phyloP scores from a whole-genome alignment of 2,329 filamentous ascomycete species.

The Sclerotinia sclerotiorum region DNA sequence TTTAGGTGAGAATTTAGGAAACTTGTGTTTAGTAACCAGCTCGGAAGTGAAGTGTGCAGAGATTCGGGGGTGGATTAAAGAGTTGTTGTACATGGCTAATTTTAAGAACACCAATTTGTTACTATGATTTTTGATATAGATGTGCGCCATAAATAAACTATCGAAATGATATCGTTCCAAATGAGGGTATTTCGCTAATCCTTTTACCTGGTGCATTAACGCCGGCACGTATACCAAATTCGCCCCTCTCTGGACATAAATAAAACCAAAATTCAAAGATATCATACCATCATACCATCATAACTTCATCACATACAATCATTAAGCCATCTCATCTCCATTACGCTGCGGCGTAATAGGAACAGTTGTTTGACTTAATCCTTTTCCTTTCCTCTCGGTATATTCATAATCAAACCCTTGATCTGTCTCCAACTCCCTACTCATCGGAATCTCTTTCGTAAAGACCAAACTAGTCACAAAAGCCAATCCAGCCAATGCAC shows the following conservation, averaged over 20 bases:
- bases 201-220: background rate
- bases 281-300: background rate
- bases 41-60: too few species aligned
- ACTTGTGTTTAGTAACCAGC: too few species aligned
- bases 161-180: background rate
- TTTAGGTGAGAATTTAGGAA: too few species aligned
- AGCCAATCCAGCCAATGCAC: slow-evolving; percentile 28
- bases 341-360: background rate
- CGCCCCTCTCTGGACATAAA: background rate
- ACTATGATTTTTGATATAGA: too few species aligned
- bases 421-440: slow-evolving; percentile 43
- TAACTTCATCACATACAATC: background rate
- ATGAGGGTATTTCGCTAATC: background rate
- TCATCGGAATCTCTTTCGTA: slow-evolving; percentile 53
- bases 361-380: background rate
- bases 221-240: background rate
- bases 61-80: too few species aligned
- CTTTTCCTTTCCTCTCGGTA: background rate
- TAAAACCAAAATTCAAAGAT: background rate
- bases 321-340: background rate
- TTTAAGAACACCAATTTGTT: too few species aligned
- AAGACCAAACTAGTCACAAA: slow-evolving; percentile 43
- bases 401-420: slow-evolving; percentile 22
- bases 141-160: background rate
- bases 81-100: too few species aligned